Percentiles rank a stretch among this genome's conserved stretches.
These are phyloP conservation scores for Aegilops umbellulata DNA, from an alignment of 176 grass and related monocot genomes.

Conservation along the genomic window DNA sequence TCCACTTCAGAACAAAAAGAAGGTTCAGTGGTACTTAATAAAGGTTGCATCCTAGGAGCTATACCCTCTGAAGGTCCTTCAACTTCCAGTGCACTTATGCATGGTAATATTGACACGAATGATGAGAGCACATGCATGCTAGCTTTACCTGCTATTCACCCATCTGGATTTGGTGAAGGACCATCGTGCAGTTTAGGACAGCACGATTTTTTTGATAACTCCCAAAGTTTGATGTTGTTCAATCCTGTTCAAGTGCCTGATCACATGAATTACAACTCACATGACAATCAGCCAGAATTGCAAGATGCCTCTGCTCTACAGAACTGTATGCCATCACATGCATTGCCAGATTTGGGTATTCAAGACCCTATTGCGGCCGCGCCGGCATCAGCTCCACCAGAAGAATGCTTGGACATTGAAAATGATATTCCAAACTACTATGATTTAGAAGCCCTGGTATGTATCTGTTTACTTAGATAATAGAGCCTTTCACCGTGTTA, in stretches of 20 bases:
- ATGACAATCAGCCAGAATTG: conserved; percentile 40
- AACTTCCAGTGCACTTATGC: conserved; percentile 18
- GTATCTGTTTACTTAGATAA: conserved; percentile 22
- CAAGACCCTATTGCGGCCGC: conserved; percentile 23
- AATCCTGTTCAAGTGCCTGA: conserved; percentile 39
- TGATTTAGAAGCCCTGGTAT: conserved; percentile 75
- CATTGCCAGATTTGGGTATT: conserved; percentile 38
- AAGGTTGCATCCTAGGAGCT: conserved; percentile 33
- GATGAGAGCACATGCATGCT: conserved; percentile 40
- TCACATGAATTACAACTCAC: conserved; percentile 35
- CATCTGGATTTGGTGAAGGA: conserved; percentile 47
- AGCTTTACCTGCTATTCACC: conserved; percentile 34
- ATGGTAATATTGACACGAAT: conserved; percentile 21
- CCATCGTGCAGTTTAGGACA: conserved; percentile 33
- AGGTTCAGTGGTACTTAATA: conserved; percentile 29
- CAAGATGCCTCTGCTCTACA: conserved; percentile 24
- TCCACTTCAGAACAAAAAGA: conserved; percentile 46
- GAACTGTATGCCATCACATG: conserved; percentile 40
- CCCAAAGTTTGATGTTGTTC: conserved; percentile 32
- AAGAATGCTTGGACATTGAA: conserved; percentile 55
- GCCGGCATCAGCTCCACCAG: conserved; percentile 43
- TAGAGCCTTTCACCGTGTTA: background rate
- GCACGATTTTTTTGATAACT: conserved; percentile 35
- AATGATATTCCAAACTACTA: conserved; percentile 60
- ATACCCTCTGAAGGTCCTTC: conserved; percentile 38